Evolutionary conservation across 352 stramenopile species (phyloP).

Genomic region (Pythium grandisporangium): DNA sequence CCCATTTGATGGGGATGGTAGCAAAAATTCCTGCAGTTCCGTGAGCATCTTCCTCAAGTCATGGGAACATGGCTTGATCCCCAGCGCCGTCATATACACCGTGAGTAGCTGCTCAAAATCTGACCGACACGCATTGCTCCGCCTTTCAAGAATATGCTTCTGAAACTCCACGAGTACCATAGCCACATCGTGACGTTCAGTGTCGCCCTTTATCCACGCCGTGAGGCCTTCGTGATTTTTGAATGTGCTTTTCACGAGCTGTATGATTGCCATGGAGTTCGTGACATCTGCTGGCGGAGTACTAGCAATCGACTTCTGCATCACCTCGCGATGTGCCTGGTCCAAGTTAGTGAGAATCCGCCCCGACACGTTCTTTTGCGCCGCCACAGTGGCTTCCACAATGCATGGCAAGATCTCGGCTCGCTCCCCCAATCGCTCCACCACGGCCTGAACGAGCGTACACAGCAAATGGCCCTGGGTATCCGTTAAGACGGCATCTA

Average conservation of each 20-base stretch:
- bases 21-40: background rate
- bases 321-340: background rate
- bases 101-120: background rate
- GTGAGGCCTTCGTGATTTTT: background rate
- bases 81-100: background rate
- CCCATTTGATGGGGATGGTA: too few relatives aligned
- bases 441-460: background rate
- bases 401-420: background rate
- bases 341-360: background rate
- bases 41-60: background rate
- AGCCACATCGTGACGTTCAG: background rate
- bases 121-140: background rate
- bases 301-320: background rate
- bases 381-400: background rate
- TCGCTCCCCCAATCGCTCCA: background rate
- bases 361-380: background rate
- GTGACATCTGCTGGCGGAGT: background rate
- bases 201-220: background rate
- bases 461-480: background rate
- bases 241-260: background rate
- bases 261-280: background rate
- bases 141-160: background rate
- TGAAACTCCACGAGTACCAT: background rate
- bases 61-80: background rate
- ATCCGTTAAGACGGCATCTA: background rate